Base-by-base conservation (phyloP, 352 stramenopile genomes). In the Halophytophthora polymorphica region DNA sequence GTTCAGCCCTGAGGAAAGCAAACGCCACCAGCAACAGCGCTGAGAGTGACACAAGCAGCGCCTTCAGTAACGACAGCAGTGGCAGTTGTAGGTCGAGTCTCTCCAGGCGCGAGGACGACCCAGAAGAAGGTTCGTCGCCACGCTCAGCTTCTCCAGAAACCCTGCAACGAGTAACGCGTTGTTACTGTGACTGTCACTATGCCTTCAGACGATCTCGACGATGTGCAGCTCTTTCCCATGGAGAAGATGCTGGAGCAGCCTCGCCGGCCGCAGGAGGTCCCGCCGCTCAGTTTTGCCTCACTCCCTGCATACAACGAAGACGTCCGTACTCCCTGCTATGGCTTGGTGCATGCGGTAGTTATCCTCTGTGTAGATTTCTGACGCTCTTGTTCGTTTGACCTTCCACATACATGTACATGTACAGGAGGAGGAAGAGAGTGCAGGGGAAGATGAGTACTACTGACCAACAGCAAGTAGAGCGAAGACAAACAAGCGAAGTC, bases 261-360 rank as follows among this genome's bases (percentile, higher is more conserved):
- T 7, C 36, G 13, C 17, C 59, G 56, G 49, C 72, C 70, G 14
- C 46, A 42, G 18, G 51, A 34, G 6, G 63, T 90, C 35, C 77
- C 79, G 1, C 59, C 52, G 34, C 66, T 90, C 37, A 71, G 76
- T 47, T 79, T 90, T 50, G 48, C 48, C 17, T 51, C 53, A 1
- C 56, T 90, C 8, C 73, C 72, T 42, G 59, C 59, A 2, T 90
- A 85, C 44, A 67, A 64, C 18, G 78, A 89, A 44, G 73, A 83
- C 49, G 77, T 83, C 49, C 22, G 61, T 31, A 19, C 8, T 10
- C 45, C 1, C 38, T 36, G 23, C 22, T 17, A 25, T 33, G 17
- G 28, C 18, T 7, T 44, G 6, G 8, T n/a, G 38, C 25, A 34
- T 50, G 34, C 22, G 23, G 37, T 45, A 1, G 17, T 38, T 29